Evolutionary conservation across 129 eudicot genomes (phyloP).

Genomic region (Arctium lappa): DNA sequence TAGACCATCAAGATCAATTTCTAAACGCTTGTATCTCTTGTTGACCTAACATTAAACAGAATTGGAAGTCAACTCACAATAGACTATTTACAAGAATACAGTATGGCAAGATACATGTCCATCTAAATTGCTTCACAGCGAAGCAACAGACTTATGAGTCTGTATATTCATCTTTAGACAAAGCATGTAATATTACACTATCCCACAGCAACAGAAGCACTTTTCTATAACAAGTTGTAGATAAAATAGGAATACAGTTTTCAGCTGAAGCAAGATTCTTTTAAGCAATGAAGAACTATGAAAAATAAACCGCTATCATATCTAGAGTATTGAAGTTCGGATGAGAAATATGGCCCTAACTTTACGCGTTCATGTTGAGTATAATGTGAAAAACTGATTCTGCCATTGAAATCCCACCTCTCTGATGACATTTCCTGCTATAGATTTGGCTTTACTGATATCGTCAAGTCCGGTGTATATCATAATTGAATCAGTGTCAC

Average conservation of each 20-base stretch:
- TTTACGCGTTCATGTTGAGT: background rate
- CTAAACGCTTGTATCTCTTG: conserved; percentile 88
- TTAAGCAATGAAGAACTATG: background rate
- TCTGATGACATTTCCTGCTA: conserved; percentile 83
- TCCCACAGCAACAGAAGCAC: background rate
- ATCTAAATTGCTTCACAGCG: background rate
- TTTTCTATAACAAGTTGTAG: no score
- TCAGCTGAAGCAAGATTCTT: background rate
- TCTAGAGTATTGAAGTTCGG: background rate
- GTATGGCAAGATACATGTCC: background rate
- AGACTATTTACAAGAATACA: background rate
- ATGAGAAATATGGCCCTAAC: background rate
- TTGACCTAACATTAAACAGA: conserved; percentile 59
- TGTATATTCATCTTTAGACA: background rate
- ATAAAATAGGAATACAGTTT: no score
- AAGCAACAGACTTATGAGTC: background rate
- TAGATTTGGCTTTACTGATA: conserved; percentile 68
- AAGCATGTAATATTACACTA: background rate
- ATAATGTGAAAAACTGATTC: background rate
- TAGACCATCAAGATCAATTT: conserved; percentile 96
- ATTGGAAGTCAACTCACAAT: background rate
- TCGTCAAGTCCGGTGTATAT: conserved; percentile 94
- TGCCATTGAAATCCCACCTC: conserved; percentile 54
- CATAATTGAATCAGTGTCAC: conserved; percentile 99
- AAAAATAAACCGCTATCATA: background rate